These are phyloP conservation scores for Erodium maritimum DNA, from an alignment of 345 rosid species.

Conservation along the genomic window DNA sequence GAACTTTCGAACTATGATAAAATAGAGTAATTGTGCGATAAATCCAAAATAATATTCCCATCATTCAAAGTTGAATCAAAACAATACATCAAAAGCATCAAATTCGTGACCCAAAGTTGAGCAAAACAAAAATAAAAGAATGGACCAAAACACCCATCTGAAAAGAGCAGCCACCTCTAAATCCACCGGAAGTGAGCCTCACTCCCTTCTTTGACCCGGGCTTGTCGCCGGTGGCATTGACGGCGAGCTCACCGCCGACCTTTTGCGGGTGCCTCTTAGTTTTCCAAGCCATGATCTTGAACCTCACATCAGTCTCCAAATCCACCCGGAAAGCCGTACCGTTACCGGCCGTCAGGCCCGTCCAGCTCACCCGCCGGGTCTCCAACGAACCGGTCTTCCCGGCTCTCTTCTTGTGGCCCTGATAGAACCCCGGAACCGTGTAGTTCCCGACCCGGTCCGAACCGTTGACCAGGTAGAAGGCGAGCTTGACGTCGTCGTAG, in stretches of 20 bases:
- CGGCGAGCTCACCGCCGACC: conserved; percentile 37
- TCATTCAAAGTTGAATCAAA: no score
- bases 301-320: conserved; percentile 51
- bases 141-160: no score
- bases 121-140: no score
- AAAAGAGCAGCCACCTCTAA: no score
- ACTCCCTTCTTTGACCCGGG: conserved; percentile 11
- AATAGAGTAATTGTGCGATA: no score
- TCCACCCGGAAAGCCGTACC: conserved; percentile 45
- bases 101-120: no score
- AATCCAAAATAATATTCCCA: no score
- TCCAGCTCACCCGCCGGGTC: conserved; percentile 9
- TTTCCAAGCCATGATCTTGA: conserved; percentile 45
- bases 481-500: conserved; percentile 46
- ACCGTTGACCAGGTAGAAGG: conserved; percentile 11
- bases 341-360: conserved; percentile 23
- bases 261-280: conserved; percentile 38
- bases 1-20: no score
- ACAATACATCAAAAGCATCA: no score
- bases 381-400: conserved; percentile 12
- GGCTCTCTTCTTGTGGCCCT: conserved; percentile 57
- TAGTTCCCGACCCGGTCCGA: conserved; percentile 8
- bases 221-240: conserved; percentile 27
- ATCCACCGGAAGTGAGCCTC: no score
- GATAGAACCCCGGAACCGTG: conserved; percentile 33